Base-by-base conservation (phyloP, 2,329 filamentous ascomycete species). In the Exophiala xenobiotica region DNA sequence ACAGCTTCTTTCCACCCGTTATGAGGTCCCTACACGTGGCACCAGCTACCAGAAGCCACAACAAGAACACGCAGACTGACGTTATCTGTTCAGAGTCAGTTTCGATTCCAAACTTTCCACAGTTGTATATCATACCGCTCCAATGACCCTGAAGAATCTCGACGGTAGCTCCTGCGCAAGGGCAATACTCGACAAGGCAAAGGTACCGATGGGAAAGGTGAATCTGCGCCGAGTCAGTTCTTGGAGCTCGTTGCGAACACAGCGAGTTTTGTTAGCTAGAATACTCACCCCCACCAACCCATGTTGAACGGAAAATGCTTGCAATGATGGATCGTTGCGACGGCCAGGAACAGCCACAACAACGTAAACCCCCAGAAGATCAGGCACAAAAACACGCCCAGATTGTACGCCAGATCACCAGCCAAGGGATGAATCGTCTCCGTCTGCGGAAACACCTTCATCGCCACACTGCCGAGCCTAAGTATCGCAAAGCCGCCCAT, bases 401-500 rank as follows among this genome's bases (percentile, higher is more conserved):
- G 33, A 0, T 61, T 61, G 26, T 68, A 67, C 31, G 70, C 64
- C 2, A 63, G 60, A 8, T 63, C 50, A 5, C 68, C 68, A 1
- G 68, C 57, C 18, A 62, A 14, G 35, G 54, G 37, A 23, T 65
- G 50, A 16, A 55, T 48, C 6, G 49, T 56, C 26, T 49, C 35
- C 2, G 53, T 56, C 22, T 14, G 39, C 3, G 68, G 61, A 44
- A 71, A 69, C n/a, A 68, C 59, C 6, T 44, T 54, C 29, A 60
- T 61, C 3, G 78, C 75, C 3, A 76, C 73, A 43, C 72, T 70
- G 3, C 79, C 79, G 2, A 72, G 61, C 56, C 78, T 74, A 64
- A 78, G 70, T 26, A 76, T 74, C 73, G 50, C 78, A 61, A 79
- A 87, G 1, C 80, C 81, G 7, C 83, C 85, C 64, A 85, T 81